Conservation (phyloP, 2,329 filamentous ascomycete genomes). For the Pseudovirgaria hyperparasitica region DNA sequence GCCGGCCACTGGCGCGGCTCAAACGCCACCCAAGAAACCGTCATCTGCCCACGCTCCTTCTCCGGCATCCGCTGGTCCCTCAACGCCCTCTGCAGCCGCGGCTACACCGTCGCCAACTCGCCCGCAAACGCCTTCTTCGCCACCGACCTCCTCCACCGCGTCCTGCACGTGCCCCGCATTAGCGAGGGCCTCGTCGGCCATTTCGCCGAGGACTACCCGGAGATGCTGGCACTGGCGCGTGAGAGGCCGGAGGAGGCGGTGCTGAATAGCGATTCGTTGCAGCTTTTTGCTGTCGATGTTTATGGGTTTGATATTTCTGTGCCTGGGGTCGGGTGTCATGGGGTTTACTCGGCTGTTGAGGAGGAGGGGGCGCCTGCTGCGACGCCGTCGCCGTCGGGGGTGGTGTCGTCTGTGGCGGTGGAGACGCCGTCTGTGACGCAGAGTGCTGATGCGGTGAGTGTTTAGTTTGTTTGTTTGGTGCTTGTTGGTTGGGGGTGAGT, state of each 20-base stretch:
- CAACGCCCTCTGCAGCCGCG: constrained; percentile 46
- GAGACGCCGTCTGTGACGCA: constrained; percentile 3
- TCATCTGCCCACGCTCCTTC: constrained; percentile 55
- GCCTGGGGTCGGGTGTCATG: constrained; percentile 49
- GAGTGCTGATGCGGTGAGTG: neutral
- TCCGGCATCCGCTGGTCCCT: constrained; percentile 40
- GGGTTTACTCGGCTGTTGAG: too few relatives aligned
- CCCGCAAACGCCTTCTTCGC: constrained; percentile 52
- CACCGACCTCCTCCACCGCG: constrained; percentile 52
- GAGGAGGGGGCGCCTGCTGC: too few relatives aligned
- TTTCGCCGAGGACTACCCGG: constrained; percentile 46
- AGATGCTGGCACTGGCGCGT: constrained; percentile 40
- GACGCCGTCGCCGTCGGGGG: constrained; percentile 5
- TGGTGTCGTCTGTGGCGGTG: constrained; percentile 5
- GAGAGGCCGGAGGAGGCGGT: constrained; percentile 36
- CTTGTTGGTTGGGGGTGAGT: neutral
- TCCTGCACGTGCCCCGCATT: constrained; percentile 50
- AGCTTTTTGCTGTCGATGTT: constrained; percentile 56
- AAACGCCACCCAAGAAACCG: constrained; percentile 54
- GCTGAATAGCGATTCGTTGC: constrained; percentile 48
- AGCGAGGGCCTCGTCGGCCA: constrained; percentile 50
- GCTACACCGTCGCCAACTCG: constrained; percentile 47
- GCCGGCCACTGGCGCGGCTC: constrained; percentile 55
- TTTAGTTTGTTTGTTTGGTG: neutral
- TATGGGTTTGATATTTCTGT: constrained; percentile 54